Conservation (phyloP, 164 flowering plant genomes). For the Piper longum region DNA sequence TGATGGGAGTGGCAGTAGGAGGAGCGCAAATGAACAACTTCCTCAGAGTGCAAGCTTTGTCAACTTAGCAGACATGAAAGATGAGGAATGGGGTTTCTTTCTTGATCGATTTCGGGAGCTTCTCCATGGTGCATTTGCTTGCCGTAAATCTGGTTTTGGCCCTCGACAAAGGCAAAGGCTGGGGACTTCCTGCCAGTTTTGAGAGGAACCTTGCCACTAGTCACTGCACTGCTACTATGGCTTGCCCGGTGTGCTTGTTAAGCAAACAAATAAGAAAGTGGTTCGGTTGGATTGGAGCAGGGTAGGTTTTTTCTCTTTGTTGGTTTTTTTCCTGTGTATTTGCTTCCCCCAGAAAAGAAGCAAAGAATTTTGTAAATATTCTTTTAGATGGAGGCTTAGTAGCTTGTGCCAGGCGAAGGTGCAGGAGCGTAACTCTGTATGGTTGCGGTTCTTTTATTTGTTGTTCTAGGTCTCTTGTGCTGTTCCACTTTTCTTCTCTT, state of each 20-base stretch:
- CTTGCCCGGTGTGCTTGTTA: background rate
- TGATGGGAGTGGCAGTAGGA: constrained; percentile 14
- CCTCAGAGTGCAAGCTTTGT: constrained; percentile 43
- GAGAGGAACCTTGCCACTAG: constrained; percentile 9
- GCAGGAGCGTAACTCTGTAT: background rate
- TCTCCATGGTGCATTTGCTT: constrained; percentile 29
- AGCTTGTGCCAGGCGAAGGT: background rate
- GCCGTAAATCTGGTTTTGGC: constrained; percentile 20
- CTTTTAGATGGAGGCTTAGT: background rate
- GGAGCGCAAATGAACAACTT: constrained; percentile 39
- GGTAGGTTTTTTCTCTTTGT: background rate
- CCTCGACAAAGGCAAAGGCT: constrained; percentile 50
- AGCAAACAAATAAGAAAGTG: constrained; percentile 1
- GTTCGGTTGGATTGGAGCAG: constrained; percentile 1
- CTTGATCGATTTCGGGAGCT: constrained; percentile 38
- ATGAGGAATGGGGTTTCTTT: constrained; percentile 41
- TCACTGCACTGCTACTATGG: background rate
- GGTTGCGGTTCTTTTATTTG: background rate
- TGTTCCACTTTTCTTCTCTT: background rate
- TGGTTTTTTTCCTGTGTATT: background rate
- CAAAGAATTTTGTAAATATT: background rate
- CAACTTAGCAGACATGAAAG: constrained; percentile 37
- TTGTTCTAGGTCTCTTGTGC: background rate
- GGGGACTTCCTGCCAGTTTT: constrained; percentile 65
- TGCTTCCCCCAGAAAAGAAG: background rate